These are phyloP conservation scores for Spongospora subterranea DNA, from an alignment of 208 protist genomes.

Conservation along the genomic window DNA sequence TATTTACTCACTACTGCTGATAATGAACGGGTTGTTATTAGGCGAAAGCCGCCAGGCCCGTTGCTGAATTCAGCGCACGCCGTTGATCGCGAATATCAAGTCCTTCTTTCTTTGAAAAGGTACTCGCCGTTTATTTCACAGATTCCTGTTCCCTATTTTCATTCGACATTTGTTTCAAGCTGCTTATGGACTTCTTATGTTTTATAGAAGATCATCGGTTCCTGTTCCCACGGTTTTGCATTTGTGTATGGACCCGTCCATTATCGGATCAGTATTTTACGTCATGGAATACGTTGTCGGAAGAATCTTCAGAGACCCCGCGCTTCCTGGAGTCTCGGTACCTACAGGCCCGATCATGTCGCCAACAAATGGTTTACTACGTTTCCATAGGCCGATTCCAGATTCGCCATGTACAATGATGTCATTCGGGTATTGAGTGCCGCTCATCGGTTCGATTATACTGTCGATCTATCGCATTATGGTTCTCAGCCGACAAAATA, in stretches of 20 bases:
- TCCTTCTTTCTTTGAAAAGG: constrained; percentile 65
- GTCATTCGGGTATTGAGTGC: background rate
- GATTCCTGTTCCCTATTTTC: background rate
- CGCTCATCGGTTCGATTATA: constrained; percentile 24
- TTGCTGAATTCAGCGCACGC: constrained; percentile 77
- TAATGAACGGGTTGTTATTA: background rate
- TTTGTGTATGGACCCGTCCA: constrained; percentile 74
- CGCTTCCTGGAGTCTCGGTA: constrained; percentile 1
- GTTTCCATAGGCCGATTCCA: background rate
- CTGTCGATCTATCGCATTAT: background rate
- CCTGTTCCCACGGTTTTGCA: constrained; percentile 72
- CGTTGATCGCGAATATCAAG: constrained; percentile 79
- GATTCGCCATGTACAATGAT: background rate
- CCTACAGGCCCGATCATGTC: background rate
- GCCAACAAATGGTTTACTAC: background rate
- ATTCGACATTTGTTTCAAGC: too few relatives aligned
- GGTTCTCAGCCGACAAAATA: background rate
- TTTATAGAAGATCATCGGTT: too few relatives aligned
- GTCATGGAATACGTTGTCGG: constrained; percentile 70
- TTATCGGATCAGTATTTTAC: constrained; percentile 81
- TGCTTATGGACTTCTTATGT: too few relatives aligned
- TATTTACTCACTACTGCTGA: background rate
- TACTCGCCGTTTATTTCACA: background rate
- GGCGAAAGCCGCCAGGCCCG: constrained; percentile 74
- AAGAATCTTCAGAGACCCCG: constrained; percentile 37